Evolutionary conservation across 2,329 filamentous ascomycete genomes (phyloP), one percentile per base, ranked within the genome.

Genomic region (Ceratocystis eucalypticola): DNA sequence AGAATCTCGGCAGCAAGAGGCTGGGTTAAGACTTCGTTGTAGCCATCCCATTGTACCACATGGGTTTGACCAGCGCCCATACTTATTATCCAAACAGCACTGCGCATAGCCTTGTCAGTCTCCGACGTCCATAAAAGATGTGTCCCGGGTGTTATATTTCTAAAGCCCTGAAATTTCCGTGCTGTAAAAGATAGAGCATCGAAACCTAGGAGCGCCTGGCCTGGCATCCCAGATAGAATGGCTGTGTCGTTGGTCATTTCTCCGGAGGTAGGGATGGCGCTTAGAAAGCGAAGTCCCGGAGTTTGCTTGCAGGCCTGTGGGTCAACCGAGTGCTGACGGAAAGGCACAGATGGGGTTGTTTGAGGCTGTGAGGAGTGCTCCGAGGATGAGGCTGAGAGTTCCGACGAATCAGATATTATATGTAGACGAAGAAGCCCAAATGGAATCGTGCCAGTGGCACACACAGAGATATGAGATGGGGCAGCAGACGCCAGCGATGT

Each of bases 61-160:
- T 78, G 77, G 22, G 79, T 74, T 3, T 71, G 72, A 15, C 75
- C 70, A 2, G 68, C 68, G 10, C 72, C 70, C 1, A 72, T 73
- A 0, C 77, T 76, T 55, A 78, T 72, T 65, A 86, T 76, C 83
- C 84, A 87, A 71, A 81, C 84, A 4, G 82, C 84, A 65, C 77
- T 80, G 2, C 84, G 78, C 37, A 78, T 73, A 1, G 81, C 81
- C 20, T 78, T 75, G 1, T 76, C 75, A 0, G 78, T 76, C 25
- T 81, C 77, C 1, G 83, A 77, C 33, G 81, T 78, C 83, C 83
- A 87, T 67, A 86, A 75, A 67, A 87, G 80, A 71, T 87, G 84
- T 15, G 80, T 72, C 0, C 84, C 84, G 0, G 76, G 71, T 0
- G 83, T 82, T 30, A 87, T 75, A 65, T 82, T 77, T 25, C 78